phyloP scores from a whole-genome alignment of 1,284 basidiomycete species.

The Athelia psychrophila region DNA sequence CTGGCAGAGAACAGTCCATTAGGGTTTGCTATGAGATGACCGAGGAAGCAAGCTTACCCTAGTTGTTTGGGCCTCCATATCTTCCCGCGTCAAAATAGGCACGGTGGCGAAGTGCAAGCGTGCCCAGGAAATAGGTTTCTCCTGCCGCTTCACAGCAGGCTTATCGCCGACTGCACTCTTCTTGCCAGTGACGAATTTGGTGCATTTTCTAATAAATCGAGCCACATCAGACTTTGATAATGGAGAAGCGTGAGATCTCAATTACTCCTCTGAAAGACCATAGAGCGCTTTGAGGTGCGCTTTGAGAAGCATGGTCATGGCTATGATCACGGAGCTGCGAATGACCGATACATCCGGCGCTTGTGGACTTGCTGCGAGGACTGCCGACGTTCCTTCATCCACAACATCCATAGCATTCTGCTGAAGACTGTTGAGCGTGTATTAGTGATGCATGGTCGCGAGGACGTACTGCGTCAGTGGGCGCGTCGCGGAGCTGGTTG shows the following conservation, averaged over 20 bases:
- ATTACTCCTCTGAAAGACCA: conserved; percentile 84
- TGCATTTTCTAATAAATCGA: conserved; percentile 82
- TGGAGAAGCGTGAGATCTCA: conserved; percentile 8
- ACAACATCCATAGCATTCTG: conserved; percentile 1
- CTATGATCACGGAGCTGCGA: conserved; percentile 71
- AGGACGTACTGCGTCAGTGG: not conserved
- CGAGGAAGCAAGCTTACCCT: conserved; percentile 39
- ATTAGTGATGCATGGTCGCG: conserved; percentile 6
- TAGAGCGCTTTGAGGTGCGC: conserved; percentile 81
- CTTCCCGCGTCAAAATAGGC: conserved; percentile 56
- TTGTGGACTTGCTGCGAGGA: conserved; percentile 7
- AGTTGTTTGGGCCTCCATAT: conserved; percentile 54
- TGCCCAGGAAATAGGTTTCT: conserved; percentile 66
- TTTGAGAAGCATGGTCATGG: conserved; percentile 82
- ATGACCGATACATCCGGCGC: conserved; percentile 39
- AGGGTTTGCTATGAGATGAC: conserved; percentile 4
- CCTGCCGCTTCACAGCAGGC: conserved; percentile 62
- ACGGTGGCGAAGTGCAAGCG: conserved; percentile 62
- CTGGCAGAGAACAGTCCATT: conserved; percentile 35
- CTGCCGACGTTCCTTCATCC: not conserved
- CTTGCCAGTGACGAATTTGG: conserved; percentile 81
- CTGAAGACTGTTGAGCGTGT: conserved; percentile 2
- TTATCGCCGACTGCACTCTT: conserved; percentile 85
- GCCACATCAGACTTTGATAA: too few species aligned
- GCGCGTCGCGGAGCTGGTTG: conserved; percentile 49